Conservation (phyloP, 1,284 basidiomycete species). For the Cryptococcus floricola region DNA sequence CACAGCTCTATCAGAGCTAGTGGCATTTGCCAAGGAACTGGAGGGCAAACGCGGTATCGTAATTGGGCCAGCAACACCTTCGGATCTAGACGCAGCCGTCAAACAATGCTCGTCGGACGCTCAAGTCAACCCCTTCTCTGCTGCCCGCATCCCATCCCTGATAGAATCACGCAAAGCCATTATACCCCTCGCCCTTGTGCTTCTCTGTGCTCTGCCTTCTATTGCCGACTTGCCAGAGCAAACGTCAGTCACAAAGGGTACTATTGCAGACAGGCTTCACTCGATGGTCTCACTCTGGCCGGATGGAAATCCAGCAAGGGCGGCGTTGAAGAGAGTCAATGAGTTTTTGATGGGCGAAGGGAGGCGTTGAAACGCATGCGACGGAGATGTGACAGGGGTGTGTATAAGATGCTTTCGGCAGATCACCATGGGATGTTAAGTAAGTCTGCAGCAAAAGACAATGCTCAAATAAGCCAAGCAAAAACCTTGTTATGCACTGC, state of each 20-base stretch:
- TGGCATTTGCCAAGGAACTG: constrained; percentile 4
- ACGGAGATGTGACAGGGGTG: too few relatives aligned
- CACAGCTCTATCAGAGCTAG: constrained; percentile 13
- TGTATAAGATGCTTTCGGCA: too few relatives aligned
- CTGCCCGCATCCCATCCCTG: background rate
- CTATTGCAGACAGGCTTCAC: constrained; percentile 34
- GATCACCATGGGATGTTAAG: too few relatives aligned
- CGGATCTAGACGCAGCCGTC: constrained; percentile 16
- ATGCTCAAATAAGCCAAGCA: too few relatives aligned
- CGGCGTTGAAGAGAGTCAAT: constrained; percentile 45
- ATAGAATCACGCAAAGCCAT: constrained; percentile 21
- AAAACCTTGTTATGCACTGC: too few relatives aligned
- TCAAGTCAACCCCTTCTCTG: background rate
- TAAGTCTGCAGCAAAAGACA: too few relatives aligned
- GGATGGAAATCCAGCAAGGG: constrained; percentile 45
- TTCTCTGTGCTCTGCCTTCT: constrained; percentile 17
- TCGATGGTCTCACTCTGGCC: constrained; percentile 42
- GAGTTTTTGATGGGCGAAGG: constrained; percentile 41
- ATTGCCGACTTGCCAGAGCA: background rate
- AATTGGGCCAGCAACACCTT: too few relatives aligned
- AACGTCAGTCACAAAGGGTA: constrained; percentile 19
- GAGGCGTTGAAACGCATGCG: background rate
- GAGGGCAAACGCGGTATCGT: constrained; percentile 1
- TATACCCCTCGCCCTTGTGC: constrained; percentile 29
- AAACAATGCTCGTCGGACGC: background rate